Evolutionary conservation across 1,139 yeast species (phyloP).

Genomic region (Blastobotrys ciferrii): DNA sequence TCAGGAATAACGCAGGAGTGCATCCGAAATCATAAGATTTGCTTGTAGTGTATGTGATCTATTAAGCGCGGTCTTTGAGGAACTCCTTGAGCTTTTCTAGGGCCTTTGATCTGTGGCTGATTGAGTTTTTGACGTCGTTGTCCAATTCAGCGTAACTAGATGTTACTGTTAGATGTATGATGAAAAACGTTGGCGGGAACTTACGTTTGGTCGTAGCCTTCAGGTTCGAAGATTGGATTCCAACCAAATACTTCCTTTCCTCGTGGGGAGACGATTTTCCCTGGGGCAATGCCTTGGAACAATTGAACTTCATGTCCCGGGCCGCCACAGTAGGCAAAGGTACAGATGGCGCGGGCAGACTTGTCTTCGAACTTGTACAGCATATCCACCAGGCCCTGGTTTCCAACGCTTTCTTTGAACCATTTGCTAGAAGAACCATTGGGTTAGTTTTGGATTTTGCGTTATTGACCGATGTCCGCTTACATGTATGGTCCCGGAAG

Average conservation of each 20-base stretch:
- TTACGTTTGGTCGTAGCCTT: conserved; percentile 56
- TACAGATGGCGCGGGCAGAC: conserved; percentile 83
- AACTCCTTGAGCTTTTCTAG: conserved; percentile 65
- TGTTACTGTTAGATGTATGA: not conserved
- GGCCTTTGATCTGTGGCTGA: conserved; percentile 87
- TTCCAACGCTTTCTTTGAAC: conserved; percentile 75
- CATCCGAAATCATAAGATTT: too few species aligned
- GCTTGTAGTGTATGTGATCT: too few species aligned
- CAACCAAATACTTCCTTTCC: conserved; percentile 89
- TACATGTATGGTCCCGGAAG: conserved; percentile 76
- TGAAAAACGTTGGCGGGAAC: not conserved
- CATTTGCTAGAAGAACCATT: conserved; percentile 57
- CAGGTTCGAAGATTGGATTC: conserved; percentile 88
- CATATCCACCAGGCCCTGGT: conserved; percentile 72
- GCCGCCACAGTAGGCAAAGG: conserved; percentile 87
- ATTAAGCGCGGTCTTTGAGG: conserved; percentile 35
- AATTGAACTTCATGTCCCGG: conserved; percentile 68
- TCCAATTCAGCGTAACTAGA: conserved; percentile 76
- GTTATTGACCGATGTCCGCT: not conserved
- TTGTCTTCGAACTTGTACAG: conserved; percentile 79
- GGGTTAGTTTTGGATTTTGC: not conserved
- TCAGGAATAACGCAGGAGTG: too few species aligned
- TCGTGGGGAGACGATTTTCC: conserved; percentile 70
- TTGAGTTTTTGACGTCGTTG: conserved; percentile 66
- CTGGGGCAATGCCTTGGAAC: conserved; percentile 84